A percentile compares a stretch with the other conserved stretches of the same genome.
Evolutionary conservation across 495 filamentous ascomycete genomes (phyloP).

Genomic region (Neurospora intermedia): DNA sequence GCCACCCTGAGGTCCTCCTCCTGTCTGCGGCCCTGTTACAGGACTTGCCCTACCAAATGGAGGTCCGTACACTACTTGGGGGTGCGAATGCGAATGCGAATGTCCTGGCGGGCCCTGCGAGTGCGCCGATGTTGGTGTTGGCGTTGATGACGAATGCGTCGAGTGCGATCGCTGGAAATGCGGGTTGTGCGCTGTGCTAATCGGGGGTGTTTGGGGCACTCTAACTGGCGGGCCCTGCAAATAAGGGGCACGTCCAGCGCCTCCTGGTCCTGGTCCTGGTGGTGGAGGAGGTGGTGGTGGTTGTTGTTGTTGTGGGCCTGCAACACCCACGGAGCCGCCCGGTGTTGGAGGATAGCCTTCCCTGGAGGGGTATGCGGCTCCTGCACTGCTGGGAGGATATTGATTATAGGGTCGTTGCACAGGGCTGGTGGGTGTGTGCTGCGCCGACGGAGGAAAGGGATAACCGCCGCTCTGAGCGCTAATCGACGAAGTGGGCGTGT

Average conservation of each 20-base stretch:
- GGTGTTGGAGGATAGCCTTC: constrained; percentile 37
- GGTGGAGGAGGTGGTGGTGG: neutral
- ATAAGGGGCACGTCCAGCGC: constrained; percentile 25
- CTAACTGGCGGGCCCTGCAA: constrained; percentile 26
- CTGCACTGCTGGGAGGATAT: constrained; percentile 25
- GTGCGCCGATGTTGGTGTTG: constrained; percentile 47
- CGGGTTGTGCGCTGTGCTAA: constrained; percentile 22
- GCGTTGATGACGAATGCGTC: constrained; percentile 33
- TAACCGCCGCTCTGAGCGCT: constrained; percentile 37
- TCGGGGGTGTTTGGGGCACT: constrained; percentile 41
- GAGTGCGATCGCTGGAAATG: constrained; percentile 32
- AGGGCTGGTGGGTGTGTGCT: constrained; percentile 42
- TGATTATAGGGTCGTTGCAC: constrained; percentile 32
- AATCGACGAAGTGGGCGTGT: constrained; percentile 34
- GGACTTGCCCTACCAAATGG: constrained; percentile 45
- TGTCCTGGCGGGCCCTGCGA: constrained; percentile 38
- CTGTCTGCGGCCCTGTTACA: constrained; percentile 25
- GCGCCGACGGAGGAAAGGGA: constrained; percentile 39
- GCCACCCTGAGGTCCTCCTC: neutral
- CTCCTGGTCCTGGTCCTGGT: neutral
- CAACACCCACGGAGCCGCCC: constrained; percentile 27
- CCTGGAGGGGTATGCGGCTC: constrained; percentile 27
- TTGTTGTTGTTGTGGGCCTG: constrained; percentile 18
- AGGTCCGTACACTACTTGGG: constrained; percentile 34
- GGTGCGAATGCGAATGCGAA: constrained; percentile 36